Evolutionary conservation across 768 basidiomycete species (phyloP).

Genomic region (Suillus alpinus): DNA sequence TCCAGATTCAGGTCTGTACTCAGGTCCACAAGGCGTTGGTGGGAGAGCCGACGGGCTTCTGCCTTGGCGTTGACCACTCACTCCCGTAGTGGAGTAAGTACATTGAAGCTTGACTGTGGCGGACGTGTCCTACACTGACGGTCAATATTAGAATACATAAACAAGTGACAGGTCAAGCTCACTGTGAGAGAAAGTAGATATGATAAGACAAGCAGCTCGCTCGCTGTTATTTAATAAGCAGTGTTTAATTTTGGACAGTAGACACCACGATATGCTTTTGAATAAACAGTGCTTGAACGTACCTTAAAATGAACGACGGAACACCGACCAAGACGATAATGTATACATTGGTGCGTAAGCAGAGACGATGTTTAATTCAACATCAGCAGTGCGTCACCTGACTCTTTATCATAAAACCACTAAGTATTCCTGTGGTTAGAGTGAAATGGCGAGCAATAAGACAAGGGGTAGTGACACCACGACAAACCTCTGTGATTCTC

Average conservation of each 20-base stretch:
- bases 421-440: not conserved
- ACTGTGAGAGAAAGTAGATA: not conserved
- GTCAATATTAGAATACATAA: not conserved
- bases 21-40: constrained; percentile 45
- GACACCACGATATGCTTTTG: not conserved
- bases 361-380: not conserved
- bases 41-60: constrained; percentile 21
- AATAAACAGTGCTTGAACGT: not conserved
- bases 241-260: not conserved
- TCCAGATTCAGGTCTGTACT: constrained; percentile 54
- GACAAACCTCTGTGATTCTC: not conserved
- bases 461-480: not conserved
- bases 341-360: not conserved
- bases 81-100: not conserved
- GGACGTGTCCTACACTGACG: not conserved
- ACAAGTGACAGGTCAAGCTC: not conserved
- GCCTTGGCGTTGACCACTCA: not conserved
- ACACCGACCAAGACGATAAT: not conserved
- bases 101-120: not conserved
- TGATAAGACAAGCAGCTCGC: not conserved
- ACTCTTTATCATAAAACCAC: not conserved
- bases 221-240: not conserved
- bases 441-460: not conserved
- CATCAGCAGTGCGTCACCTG: not conserved
- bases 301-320: not conserved